Percentiles rank a stretch among this genome's conserved stretches.
Conservation (phyloP, 345 rosid species). For the Excoecaria agallocha region DNA sequence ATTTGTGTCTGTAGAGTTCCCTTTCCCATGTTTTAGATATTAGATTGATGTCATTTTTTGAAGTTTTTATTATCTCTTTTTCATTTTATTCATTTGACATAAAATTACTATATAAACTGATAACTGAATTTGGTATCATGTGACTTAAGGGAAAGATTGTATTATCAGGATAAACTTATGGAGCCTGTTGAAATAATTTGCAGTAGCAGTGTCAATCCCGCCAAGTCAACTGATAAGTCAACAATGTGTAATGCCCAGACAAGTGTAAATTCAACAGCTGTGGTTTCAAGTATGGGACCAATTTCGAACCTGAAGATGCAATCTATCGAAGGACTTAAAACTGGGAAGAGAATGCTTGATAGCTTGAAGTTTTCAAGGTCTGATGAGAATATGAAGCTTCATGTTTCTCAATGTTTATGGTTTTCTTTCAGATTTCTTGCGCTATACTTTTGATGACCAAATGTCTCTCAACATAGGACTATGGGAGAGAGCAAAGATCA, state of each 20-base stretch:
- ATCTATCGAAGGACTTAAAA: slow-evolving; percentile 42
- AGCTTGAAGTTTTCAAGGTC: slow-evolving; percentile 49
- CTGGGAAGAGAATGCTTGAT: slow-evolving; percentile 44
- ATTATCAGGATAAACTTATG: slow-evolving; percentile 6
- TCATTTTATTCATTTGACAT: slow-evolving; percentile 11
- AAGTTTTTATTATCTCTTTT: too few relatives aligned
- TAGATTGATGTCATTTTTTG: background rate
- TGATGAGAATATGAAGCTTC: slow-evolving; percentile 2
- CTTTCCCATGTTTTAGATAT: background rate
- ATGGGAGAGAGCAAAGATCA: slow-evolving; percentile 36
- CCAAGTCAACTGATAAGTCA: slow-evolving; percentile 40
- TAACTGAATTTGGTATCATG: background rate
- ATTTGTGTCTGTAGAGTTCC: background rate
- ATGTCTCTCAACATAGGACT: slow-evolving; percentile 40
- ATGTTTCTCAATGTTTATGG: slow-evolving; percentile 7
- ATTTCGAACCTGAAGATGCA: slow-evolving; percentile 30
- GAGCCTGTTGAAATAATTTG: slow-evolving; percentile 13
- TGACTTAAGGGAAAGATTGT: background rate
- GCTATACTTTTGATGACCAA: background rate
- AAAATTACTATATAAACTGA: background rate
- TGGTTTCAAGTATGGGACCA: slow-evolving; percentile 37
- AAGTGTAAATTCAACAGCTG: slow-evolving; percentile 25
- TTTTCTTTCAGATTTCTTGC: slow-evolving; percentile 11
- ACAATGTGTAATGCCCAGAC: slow-evolving; percentile 22
- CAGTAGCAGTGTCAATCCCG: slow-evolving; percentile 43